These are phyloP conservation scores for Cryptococcus sp. DNA, from an alignment of 1,284 basidiomycete species.

Conservation along the genomic window DNA sequence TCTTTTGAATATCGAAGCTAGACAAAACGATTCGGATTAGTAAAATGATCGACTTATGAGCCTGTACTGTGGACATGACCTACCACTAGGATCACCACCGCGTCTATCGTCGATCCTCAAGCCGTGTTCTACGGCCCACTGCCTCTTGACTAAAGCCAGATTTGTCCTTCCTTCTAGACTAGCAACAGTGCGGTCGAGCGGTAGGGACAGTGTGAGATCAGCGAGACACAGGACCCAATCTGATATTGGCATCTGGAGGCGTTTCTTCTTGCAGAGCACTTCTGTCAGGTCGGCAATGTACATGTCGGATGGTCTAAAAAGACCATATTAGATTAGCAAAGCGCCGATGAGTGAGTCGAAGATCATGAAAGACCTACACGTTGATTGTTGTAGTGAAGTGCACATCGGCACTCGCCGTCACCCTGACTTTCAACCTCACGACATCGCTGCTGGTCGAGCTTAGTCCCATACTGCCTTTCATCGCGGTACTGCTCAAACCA, in stretches of 20 bases:
- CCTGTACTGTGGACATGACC: constrained; percentile 30
- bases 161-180: constrained; percentile 84
- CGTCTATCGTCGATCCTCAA: constrained; percentile 57
- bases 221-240: constrained; percentile 82
- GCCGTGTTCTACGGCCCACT: constrained; percentile 66
- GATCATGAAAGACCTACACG: constrained; percentile 63
- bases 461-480: constrained; percentile 36
- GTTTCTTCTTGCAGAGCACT: constrained; percentile 70
- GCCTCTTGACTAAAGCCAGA: constrained; percentile 77
- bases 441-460: constrained; percentile 36
- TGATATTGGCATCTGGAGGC: constrained; percentile 69
- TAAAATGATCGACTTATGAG: neutral
- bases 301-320: constrained; percentile 78
- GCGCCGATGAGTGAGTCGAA: neutral
- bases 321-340: neutral
- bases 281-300: constrained; percentile 96
- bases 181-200: constrained; percentile 92
- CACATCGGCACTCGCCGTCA: constrained; percentile 75
- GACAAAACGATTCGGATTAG: constrained; percentile 5
- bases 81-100: constrained; percentile 84
- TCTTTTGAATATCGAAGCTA: constrained; percentile 88
- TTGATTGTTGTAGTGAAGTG: constrained; percentile 83
- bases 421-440: constrained; percentile 74
- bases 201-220: constrained; percentile 79
- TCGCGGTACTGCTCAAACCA: constrained; percentile 9